Evolutionary conservation across 768 basidiomycete species (phyloP).

Genomic region (Cytidiella melzeri): DNA sequence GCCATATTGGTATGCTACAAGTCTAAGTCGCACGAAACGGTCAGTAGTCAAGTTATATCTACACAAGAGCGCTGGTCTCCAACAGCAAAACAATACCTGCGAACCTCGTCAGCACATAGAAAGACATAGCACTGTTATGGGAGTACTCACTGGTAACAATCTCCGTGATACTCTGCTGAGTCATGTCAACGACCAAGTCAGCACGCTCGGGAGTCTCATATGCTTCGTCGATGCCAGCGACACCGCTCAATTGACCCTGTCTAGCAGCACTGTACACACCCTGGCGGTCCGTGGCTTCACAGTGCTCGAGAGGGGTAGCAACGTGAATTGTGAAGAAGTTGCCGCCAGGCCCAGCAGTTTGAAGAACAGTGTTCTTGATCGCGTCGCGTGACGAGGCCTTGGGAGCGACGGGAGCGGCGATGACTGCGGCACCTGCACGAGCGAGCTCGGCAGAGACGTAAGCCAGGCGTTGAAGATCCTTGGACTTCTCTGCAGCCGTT

Average conservation of each 20-base stretch:
- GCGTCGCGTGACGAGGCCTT: slow-evolving; percentile 72
- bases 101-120: background rate
- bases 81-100: slow-evolving; percentile 4
- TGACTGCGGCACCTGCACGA: slow-evolving; percentile 93
- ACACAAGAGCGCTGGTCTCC: slow-evolving; percentile 5
- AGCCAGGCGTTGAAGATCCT: slow-evolving; percentile 77
- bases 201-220: slow-evolving; percentile 81
- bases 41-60: too few relatives aligned
- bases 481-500: slow-evolving; percentile 72
- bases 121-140: background rate
- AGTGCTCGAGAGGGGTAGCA: slow-evolving; percentile 86
- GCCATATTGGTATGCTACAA: too few relatives aligned
- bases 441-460: slow-evolving; percentile 91
- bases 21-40: too few relatives aligned
- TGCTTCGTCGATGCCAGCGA: slow-evolving; percentile 80
- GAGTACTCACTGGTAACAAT: slow-evolving; percentile 83
- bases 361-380: slow-evolving; percentile 65
- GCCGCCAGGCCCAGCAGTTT: slow-evolving; percentile 76
- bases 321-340: slow-evolving; percentile 97
- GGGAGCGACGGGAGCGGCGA: slow-evolving; percentile 85
- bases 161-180: slow-evolving; percentile 77
- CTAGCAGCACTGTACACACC: slow-evolving; percentile 82
- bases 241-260: slow-evolving; percentile 75
- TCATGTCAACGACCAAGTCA: slow-evolving; percentile 78
- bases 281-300: slow-evolving; percentile 83